These are phyloP conservation scores for Blastomyces silverae DNA, from an alignment of 2,329 filamentous ascomycete species.

Conservation along the genomic window DNA sequence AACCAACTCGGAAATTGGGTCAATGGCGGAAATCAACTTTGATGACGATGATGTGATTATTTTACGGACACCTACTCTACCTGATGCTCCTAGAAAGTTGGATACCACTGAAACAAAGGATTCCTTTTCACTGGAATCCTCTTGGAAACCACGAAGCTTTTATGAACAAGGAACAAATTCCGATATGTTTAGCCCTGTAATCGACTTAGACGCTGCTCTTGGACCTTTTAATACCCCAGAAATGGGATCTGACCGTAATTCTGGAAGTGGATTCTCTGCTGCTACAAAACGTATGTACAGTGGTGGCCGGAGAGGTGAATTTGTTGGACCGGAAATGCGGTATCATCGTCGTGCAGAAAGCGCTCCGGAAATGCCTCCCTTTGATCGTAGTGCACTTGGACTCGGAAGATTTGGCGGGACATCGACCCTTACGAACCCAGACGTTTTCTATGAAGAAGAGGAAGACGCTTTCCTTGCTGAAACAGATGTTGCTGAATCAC, in stretches of 20 bases:
- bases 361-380: constrained; percentile 45
- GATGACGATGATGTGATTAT: constrained; percentile 47
- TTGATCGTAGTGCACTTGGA: constrained; percentile 40
- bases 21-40: constrained; percentile 42
- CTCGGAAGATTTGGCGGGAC: constrained; percentile 36
- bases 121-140: constrained; percentile 29
- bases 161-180: constrained; percentile 46
- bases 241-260: constrained; percentile 31
- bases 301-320: constrained; percentile 42
- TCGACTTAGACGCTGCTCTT: constrained; percentile 88
- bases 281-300: constrained; percentile 45
- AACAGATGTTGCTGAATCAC: constrained; percentile 9
- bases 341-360: constrained; percentile 47
- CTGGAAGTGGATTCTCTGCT: constrained; percentile 35
- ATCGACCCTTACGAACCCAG: constrained; percentile 37
- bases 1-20: constrained; percentile 38
- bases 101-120: constrained; percentile 19
- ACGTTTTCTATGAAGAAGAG: constrained; percentile 48
- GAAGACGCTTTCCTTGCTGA: constrained; percentile 44
- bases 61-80: constrained; percentile 40
- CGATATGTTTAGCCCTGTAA: constrained; percentile 69
- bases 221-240: constrained; percentile 76
- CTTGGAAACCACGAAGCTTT: constrained; percentile 42
- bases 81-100: constrained; percentile 27
- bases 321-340: constrained; percentile 44